Evolutionary conservation across 192 early-diverging fungal genomes (phyloP).

Genomic region (Entomortierella parvispora): DNA sequence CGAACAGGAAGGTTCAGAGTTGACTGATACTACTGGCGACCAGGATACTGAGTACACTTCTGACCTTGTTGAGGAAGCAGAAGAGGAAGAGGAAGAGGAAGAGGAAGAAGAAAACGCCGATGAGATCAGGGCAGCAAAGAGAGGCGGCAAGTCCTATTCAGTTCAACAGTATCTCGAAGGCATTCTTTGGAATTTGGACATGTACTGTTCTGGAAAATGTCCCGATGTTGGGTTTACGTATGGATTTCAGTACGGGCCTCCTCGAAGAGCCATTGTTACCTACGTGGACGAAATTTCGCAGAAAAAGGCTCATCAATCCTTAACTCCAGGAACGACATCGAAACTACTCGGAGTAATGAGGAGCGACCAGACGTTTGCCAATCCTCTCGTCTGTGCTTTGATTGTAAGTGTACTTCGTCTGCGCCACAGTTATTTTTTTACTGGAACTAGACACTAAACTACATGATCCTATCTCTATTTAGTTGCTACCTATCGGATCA

Average conservation of each 20-base stretch:
- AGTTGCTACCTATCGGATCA: slow-evolving; percentile 20
- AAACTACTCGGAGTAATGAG: not conserved
- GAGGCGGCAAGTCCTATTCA: slow-evolving; percentile 4
- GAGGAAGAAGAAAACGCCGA: not conserved
- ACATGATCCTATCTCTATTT: not conserved
- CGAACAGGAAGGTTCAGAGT: not conserved
- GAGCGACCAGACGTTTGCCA: slow-evolving; percentile 18
- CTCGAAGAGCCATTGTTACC: slow-evolving; percentile 21
- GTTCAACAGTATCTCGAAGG: slow-evolving; percentile 37
- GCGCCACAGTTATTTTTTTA: not conserved
- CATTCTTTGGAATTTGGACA: slow-evolving; percentile 48
- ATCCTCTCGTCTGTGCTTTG: slow-evolving; percentile 46
- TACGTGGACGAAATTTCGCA: slow-evolving; percentile 9
- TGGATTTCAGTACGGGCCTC: slow-evolving; percentile 15
- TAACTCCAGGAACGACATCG: slow-evolving; percentile 15
- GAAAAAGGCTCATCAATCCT: not conserved
- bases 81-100: slow-evolving; percentile 5
- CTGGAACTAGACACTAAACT: not conserved
- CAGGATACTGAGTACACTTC: not conserved
- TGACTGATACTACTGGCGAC: slow-evolving; percentile 2
- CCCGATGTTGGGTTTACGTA: slow-evolving; percentile 42
- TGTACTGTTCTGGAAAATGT: slow-evolving; percentile 50
- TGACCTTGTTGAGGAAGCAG: not conserved
- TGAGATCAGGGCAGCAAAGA: not conserved
- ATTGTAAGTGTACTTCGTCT: slow-evolving; percentile 29